These are phyloP conservation scores for Tuber indicum DNA, from an alignment of 495 filamentous ascomycete genomes.

Conservation along the genomic window DNA sequence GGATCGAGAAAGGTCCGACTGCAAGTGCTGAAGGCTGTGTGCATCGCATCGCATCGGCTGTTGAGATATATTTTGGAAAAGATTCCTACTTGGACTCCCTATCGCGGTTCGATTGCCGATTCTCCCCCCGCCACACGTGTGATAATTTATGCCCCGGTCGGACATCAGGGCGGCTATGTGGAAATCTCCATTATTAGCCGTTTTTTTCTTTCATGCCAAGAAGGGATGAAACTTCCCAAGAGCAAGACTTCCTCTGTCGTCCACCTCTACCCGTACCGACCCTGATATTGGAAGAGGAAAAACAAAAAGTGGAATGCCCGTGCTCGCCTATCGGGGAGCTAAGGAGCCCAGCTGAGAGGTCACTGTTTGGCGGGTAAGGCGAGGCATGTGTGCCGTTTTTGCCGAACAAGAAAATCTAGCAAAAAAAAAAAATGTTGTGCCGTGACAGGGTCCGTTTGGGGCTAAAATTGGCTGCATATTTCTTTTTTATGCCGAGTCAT, in stretches of 20 bases:
- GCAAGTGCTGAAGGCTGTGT: neutral
- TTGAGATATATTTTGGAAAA: neutral
- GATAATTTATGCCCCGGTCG: neutral
- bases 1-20: neutral
- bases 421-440: too few relatives aligned
- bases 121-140: neutral
- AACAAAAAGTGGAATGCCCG: neutral
- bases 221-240: neutral
- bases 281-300: neutral
- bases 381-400: too few relatives aligned
- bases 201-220: neutral
- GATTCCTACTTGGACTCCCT: neutral
- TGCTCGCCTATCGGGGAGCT: neutral
- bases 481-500: too few relatives aligned
- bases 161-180: neutral
- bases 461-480: too few relatives aligned
- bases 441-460: too few relatives aligned
- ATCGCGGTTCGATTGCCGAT: neutral
- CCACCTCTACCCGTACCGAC: neutral
- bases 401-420: too few relatives aligned
- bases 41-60: neutral
- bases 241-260: neutral
- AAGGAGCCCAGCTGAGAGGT: neutral
- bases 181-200: neutral
- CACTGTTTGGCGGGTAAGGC: too few relatives aligned